Base-by-base conservation (phyloP, 768 basidiomycete species). In the Hemileccinum rubropunctum region DNA sequence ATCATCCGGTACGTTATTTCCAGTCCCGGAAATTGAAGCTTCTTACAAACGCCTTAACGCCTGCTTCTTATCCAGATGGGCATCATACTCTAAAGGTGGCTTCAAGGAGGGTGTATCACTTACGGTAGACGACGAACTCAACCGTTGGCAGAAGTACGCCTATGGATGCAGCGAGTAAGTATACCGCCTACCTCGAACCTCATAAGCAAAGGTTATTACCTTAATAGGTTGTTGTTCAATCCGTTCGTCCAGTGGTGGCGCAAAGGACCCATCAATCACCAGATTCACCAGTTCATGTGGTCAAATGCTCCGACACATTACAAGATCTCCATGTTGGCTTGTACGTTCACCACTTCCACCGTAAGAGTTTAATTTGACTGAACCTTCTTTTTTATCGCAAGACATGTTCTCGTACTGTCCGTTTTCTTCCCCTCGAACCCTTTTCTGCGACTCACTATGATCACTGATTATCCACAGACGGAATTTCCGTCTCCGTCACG, bases 91-190 rank as follows among this genome's bases (percentile, higher is more conserved):
- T 1, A 78, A 87, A 18, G 83, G 90, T 42, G 87, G 82, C 2
- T 95, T 94, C 75, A 88, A 92, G 71, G 93, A 95, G 61, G 93
- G 93, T 54, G 92, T 95, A 17, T 89, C 87, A 0, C 73, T 95
- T 14, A 94, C 93, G 0, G 84, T 83, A 47, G 91, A 93, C 45
- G 93, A 95, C 60, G 93, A 95, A 65, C 72, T 95, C 9, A 94
- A 94, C 59, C 70, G 93, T 2, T 95, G 93, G 93, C 90, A 94
- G 54, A 95, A 94, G 63, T 91, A 90, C 53, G 74, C 86, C 0
- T 89, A 88, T 68, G 88, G 85, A 79, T 60, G 45, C 61, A 68
- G 62, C 46, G 80, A 80, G 50, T 82, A 78, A 65, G 65, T 76
- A 69, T 56, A 61, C 64, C 62, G 13, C 47, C 40, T n/a, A 26